These are phyloP conservation scores for Candida anglica DNA, from an alignment of 805 yeast species.

Conservation along the genomic window DNA sequence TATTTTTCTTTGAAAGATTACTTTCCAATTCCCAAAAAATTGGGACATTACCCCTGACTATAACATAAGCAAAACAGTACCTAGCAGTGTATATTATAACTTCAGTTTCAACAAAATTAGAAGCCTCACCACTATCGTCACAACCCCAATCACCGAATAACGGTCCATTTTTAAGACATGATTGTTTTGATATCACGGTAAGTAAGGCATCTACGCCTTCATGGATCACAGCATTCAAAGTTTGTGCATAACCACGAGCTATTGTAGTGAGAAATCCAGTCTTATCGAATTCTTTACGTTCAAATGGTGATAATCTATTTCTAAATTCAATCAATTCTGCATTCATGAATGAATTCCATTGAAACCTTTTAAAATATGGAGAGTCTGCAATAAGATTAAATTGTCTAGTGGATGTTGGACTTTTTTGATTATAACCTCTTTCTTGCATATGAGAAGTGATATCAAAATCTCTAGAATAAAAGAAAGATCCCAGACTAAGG, in stretches of 20 bases:
- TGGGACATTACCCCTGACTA: conserved; percentile 53
- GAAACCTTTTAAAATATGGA: conserved; percentile 42
- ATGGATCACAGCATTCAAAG: conserved; percentile 29
- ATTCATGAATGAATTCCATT: conserved; percentile 50
- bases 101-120: conserved; percentile 53
- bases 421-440: conserved; percentile 25
- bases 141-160: conserved; percentile 56
- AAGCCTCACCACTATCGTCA: conserved; percentile 52
- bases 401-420: conserved; percentile 7
- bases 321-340: conserved; percentile 44
- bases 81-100: conserved; percentile 39
- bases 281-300: conserved; percentile 38
- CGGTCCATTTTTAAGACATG: conserved; percentile 44
- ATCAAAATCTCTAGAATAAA: conserved; percentile 46
- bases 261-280: conserved; percentile 46
- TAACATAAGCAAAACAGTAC: conserved; percentile 41
- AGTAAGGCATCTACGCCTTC: conserved; percentile 35
- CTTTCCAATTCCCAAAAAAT: conserved; percentile 50
- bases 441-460: conserved; percentile 43
- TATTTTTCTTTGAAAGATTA: conserved; percentile 28
- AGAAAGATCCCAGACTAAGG: conserved; percentile 45
- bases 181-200: conserved; percentile 50
- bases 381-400: conserved; percentile 27
- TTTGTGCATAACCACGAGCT: conserved; percentile 49
- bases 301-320: conserved; percentile 36